These are phyloP conservation scores for Hypoxylon sp. DNA, from an alignment of 2,329 filamentous ascomycete genomes.

Conservation along the genomic window DNA sequence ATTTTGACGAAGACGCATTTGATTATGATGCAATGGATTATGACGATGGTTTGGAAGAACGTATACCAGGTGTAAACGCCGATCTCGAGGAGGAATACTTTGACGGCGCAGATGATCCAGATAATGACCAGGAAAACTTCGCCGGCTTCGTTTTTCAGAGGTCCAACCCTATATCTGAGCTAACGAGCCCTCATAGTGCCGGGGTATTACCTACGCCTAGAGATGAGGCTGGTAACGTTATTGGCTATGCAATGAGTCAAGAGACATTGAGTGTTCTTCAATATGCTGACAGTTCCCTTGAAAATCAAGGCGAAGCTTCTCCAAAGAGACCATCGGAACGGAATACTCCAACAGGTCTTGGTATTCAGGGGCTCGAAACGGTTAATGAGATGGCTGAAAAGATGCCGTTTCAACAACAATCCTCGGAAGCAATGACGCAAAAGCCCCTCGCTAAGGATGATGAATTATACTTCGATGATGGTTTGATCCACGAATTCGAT, in stretches of 20 bases:
- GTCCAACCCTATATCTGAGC: constrained; percentile 66
- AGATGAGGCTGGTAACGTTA: constrained; percentile 67
- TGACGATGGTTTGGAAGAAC: constrained; percentile 75
- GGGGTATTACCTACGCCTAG: constrained; percentile 67
- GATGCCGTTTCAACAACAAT: constrained; percentile 40
- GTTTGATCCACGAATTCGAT: constrained; percentile 68
- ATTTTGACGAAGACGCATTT: constrained; percentile 73
- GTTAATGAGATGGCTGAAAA: constrained; percentile 40
- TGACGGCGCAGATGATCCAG: constrained; percentile 60
- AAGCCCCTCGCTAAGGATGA: constrained; percentile 61
- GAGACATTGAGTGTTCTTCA: constrained; percentile 58
- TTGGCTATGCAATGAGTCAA: constrained; percentile 70
- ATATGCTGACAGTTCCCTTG: constrained; percentile 29
- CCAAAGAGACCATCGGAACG: constrained; percentile 35
- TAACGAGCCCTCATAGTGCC: constrained; percentile 65
- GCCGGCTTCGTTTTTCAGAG: constrained; percentile 71
- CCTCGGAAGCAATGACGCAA: constrained; percentile 32
- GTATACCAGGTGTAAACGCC: constrained; percentile 71
- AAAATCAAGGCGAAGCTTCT: constrained; percentile 20
- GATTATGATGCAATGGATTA: constrained; percentile 76
- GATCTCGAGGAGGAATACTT: constrained; percentile 62
- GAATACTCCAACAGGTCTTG: constrained; percentile 57
- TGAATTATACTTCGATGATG: constrained; percentile 80
- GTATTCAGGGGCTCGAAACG: constrained; percentile 58
- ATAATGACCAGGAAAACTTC: constrained; percentile 73